Base-by-base conservation (phyloP, 352 stramenopile species). In the Pythium coloratum region DNA sequence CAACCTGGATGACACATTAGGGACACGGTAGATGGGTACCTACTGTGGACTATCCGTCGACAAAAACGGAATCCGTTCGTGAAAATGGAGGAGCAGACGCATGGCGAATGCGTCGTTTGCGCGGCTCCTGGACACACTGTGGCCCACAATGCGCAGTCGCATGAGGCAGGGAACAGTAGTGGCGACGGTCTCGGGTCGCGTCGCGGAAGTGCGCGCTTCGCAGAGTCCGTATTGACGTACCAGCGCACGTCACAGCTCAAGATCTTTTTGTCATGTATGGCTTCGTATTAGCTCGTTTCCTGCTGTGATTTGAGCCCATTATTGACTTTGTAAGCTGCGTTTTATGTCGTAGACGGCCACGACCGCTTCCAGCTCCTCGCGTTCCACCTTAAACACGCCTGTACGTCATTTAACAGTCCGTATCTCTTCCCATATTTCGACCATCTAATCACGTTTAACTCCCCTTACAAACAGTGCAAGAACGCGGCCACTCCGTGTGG, bases 251-350 rank as follows among this genome's bases (percentile, higher is more conserved):
- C 77, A 13, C 69, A 72, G 50, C 78, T 92, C 61, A 84, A 86
- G 76, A 85, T 92, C 65, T 92, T 92, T 47, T 66, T 92, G 6
- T 91, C 82, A 0, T 92, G 84, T 92, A 63, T 18, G 75, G 13
- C 38, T 13, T 5, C 9, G 10, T 13, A 16, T 6, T 18, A 14
- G 38, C 20, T 24, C 13, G 38, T 14, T 46, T 7, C 4, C 9
- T 18, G 2, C 38, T 46, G 9, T 9, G 38, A 46, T 46, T 14
- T 46, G 18, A 46, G 5, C 10, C 10, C 38, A n/a, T 18, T 46
- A 46, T 14, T 46, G 9, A 46, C 38, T 0, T 0, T 46, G 9
- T 5, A 9, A 14, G 6, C 18, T 24, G 34, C 40, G 10, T 20
- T 38, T 30, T 55, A 32, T 62, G 54, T 20, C 7, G 1, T 66